Evolutionary conservation across 768 basidiomycete genomes (phyloP), one percentile per base, ranked within the genome.

Genomic region (Podaxis sp.): DNA sequence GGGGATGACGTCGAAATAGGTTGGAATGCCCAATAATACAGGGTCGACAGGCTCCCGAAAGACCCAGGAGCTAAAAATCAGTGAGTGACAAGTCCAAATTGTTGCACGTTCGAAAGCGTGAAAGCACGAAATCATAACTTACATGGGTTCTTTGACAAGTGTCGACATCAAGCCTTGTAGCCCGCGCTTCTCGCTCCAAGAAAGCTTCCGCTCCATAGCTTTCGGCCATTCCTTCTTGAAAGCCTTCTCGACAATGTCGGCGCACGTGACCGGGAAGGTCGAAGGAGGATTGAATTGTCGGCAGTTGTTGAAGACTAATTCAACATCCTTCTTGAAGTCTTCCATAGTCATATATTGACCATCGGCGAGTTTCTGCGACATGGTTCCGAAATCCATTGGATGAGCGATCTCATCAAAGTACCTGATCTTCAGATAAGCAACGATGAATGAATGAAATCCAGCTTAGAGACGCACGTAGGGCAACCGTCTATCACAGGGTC

Each of bases 301-400:
- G 73, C 96, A 98, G 69, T 99, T 99, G 71, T 74, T 80, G 70
- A 97, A 89, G 52, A 97, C 84, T 4, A 96, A 84, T 57, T 91
- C 87, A 56, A 92, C 77, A 67, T 98, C 96, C 64, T 81, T 81
- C 60, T 81, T 85, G 64, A 98, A 89, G 0, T 88, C 85, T 56
- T 91, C 93, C 89, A 95, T 93, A 2, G 84, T 88, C 12, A 76
- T 66, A 72, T 98, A 99, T 68, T 83, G 78, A 54, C 81, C 84
- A 56, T 83, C 77, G 41, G 81, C 79, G 63, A 97, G 76, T 69
- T 91, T 93, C 41, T 79, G 76, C 13, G 73, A 73, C 66, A 97
- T 91, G 2, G 96, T 96, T 8, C 85, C 85, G 57, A 98, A 87
- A 75, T 98, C 95, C 96, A 98, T 98, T 5, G 96, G 96, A 66